phyloP scores from a whole-genome alignment of 306 rosid genomes.

The Cicer arietinum region DNA sequence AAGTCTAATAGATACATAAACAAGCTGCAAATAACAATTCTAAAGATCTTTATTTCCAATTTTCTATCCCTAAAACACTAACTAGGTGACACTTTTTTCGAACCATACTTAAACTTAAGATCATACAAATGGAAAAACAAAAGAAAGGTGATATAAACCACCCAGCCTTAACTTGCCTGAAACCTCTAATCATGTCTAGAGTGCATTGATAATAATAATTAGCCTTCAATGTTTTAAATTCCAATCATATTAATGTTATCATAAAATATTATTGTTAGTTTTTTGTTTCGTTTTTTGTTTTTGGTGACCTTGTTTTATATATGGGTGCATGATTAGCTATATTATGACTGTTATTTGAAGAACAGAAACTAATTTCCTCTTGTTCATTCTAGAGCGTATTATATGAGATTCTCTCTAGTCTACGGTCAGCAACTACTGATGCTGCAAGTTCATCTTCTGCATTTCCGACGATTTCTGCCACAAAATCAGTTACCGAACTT shows the following conservation, averaged over 20 bases:
- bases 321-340: slow-evolving; percentile 27
- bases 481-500: slow-evolving; percentile 78
- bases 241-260: background rate
- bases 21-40: slow-evolving; percentile 12
- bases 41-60: slow-evolving; percentile 10
- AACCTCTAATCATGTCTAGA: slow-evolving; percentile 6
- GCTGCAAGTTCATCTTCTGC: slow-evolving; percentile 93
- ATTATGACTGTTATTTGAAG: slow-evolving; percentile 17
- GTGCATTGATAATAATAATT: slow-evolving; percentile 17
- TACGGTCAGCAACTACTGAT: slow-evolving; percentile 65
- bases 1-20: slow-evolving; percentile 9
- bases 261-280: background rate
- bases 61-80: slow-evolving; percentile 18
- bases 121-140: slow-evolving; percentile 14
- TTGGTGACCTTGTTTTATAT: background rate
- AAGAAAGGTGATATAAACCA: background rate
- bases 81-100: slow-evolving; percentile 12
- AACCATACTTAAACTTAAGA: slow-evolving; percentile 2
- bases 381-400: slow-evolving; percentile 66
- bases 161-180: slow-evolving; percentile 27
- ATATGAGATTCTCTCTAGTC: slow-evolving; percentile 81
- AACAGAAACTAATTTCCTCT: slow-evolving; percentile 38
- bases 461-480: slow-evolving; percentile 65
- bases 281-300: background rate
- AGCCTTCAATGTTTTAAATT: background rate